These are phyloP conservation scores for Chaetoceros tenuissimus DNA, from an alignment of 108 stramenopile genomes.

Conservation along the genomic window DNA sequence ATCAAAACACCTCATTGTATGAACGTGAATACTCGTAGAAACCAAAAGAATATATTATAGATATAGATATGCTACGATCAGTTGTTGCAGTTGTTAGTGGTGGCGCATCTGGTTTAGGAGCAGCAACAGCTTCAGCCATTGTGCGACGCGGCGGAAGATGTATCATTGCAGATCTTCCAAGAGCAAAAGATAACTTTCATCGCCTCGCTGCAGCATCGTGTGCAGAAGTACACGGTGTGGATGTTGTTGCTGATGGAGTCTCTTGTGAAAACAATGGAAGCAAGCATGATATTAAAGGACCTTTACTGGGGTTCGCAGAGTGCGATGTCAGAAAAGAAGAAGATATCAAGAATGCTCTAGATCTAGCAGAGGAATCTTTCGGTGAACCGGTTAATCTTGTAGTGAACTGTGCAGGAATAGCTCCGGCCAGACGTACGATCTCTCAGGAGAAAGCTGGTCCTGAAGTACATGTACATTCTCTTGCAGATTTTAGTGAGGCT, in stretches of 20 bases:
- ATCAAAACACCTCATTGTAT: no score
- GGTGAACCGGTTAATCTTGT: slow-evolving; percentile 70
- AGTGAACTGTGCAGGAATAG: slow-evolving; percentile 94
- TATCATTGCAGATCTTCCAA: slow-evolving; percentile 75
- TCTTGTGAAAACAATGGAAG: background rate
- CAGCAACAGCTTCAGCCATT: slow-evolving; percentile 75
- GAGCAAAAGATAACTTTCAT: slow-evolving; percentile 29
- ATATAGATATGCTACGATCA: no score
- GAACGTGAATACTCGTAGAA: no score
- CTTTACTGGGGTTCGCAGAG: slow-evolving; percentile 36
- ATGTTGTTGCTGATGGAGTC: no score
- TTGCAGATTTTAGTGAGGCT: slow-evolving; percentile 48
- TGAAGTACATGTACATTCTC: slow-evolving; percentile 39
- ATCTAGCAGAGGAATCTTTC: slow-evolving; percentile 51
- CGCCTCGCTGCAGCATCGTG: slow-evolving; percentile 9
- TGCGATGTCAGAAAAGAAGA: slow-evolving; percentile 61
- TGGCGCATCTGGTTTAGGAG: slow-evolving; percentile 86
- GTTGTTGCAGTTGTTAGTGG: slow-evolving; percentile 76
- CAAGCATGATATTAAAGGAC: slow-evolving; percentile 2
- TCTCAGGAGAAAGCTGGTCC: slow-evolving; percentile 43
- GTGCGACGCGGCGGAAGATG: slow-evolving; percentile 65
- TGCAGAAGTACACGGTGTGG: slow-evolving; percentile 9
- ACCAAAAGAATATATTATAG: no score
- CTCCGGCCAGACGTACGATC: slow-evolving; percentile 59
- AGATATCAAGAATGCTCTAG: slow-evolving; percentile 41